Evolutionary conservation across 768 basidiomycete genomes (phyloP), one percentile per base, ranked within the genome.

Genomic region (Termitomyces sp.): DNA sequence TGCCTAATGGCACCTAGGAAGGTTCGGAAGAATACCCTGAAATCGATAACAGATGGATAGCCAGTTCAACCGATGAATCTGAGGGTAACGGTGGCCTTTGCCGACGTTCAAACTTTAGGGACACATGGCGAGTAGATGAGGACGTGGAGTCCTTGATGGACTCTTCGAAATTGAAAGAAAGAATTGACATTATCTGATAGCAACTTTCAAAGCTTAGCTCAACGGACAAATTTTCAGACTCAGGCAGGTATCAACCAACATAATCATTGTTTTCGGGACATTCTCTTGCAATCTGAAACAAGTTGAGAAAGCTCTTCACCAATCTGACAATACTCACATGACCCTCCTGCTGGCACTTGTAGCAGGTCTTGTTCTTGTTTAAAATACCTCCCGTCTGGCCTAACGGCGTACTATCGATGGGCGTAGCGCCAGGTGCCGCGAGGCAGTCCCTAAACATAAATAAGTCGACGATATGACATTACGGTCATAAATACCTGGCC

Each of bases 301-400:
- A 47, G 40, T 49, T 58, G 64, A 28, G 62, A 54, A 48, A 14
- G 41, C 3, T 44, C n/a, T 45, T 10, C 30, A 26, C 41, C 28
- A 22, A 51, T 30, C 36, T 45, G 8, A 8, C 46, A 40, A 49
- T 28, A 76, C 89, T 71, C 68, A 93, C 91, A 76, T 94, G 91
- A 62, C 92, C 92, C 70, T 90, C 88, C 70, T 86, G 84, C 67
- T 90, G 87, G 66, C 92, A 94, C 67, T 90, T 92, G 75, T 90
- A 94, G 69, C 92, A 94, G 52, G 88, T 90, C 76, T 88, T 93
- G 61, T 68, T 82, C 73, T 83, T 89, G 70, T 78, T 72, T 5
- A 65, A 70, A 44, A 74, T 76, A 18, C 38, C 36, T 30, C 26
- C 52, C 28, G 52, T n/a, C 40, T 26, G 52, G 44, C 77, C 77